Evolutionary conservation across 306 rosid species (phyloP), one percentile per base, ranked within the genome.

Genomic region (Citrullus mucosospermus): DNA sequence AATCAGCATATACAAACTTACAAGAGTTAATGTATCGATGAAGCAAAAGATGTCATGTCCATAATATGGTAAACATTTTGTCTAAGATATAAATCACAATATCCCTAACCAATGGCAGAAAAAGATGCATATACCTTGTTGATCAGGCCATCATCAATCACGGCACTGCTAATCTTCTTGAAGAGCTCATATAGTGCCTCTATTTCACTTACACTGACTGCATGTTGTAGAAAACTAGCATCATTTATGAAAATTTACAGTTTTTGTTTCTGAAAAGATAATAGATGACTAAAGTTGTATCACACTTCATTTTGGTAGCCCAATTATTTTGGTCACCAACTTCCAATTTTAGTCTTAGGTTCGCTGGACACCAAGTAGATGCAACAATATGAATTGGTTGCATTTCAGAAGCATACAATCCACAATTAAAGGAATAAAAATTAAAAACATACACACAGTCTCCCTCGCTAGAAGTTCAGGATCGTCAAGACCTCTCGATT

Each of bases 171-270:
- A 71, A 91, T 95, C 95, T 95, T 91, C 90, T 95, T 95, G 81
- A 95, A 95, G 80, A 95, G 96, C 83, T 95, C 99, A 80, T 92
- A 95, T 30, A 95, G 93, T 80, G 99, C 97, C 84, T 95, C 99
- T 78, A 95, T 91, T 89, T 96, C 99, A 81, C 98, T 96, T 61
- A 92, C 99, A 5, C 99, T 96, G 85, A 96, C 98, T 92, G 96
- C 88, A 88, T 78, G 46, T 75, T 62, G 60, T 73, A 71, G 72
- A 43, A 83, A 43, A 55, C 43, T 25, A 62, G 25, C 41, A 73
- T 73, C 44, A 73, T 51, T 73, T 51, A 51, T 16, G 1, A 73
- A 78, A 44, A 18, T 46, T 32, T 39, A 28, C 34, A 63, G 46
- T 25, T 60, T 43, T 14, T 28, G 20, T 25, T 41, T 41, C 54